phyloP scores from a whole-genome alignment of 805 yeast species.

The Sugiyamaella marilandica region DNA sequence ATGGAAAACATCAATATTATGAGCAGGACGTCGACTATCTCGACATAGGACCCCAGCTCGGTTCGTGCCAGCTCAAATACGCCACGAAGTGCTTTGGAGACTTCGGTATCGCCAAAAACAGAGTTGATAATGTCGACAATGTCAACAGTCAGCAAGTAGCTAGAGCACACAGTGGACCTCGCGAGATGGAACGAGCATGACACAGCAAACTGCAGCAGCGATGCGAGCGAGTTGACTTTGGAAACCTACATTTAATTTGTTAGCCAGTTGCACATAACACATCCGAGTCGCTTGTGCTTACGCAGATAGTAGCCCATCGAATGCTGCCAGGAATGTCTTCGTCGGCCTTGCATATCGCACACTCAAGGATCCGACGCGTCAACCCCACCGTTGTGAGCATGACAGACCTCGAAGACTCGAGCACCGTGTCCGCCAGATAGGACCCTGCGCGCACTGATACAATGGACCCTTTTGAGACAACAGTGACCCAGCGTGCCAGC shows the following conservation, averaged over 20 bases:
- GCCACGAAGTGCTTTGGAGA: conserved; percentile 28
- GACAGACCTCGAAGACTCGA: conserved; percentile 25
- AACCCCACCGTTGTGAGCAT: conserved; percentile 27
- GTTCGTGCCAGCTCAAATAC: conserved; percentile 26
- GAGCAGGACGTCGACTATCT: conserved; percentile 27
- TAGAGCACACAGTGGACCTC: conserved; percentile 22
- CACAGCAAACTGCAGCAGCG: conserved; percentile 26
- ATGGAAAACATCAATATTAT: conserved; percentile 30
- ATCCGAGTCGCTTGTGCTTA: neutral
- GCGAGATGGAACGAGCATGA: conserved; percentile 29
- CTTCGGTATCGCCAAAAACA: conserved; percentile 32
- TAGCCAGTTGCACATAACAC: neutral
- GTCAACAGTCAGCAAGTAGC: conserved; percentile 27
- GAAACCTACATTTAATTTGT: conserved; percentile 17
- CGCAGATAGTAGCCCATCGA: conserved; percentile 23
- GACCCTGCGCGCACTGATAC: conserved; percentile 28
- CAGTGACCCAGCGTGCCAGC: conserved; percentile 27
- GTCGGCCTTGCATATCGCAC: conserved; percentile 27
- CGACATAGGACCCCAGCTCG: conserved; percentile 30
- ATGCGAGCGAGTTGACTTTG: conserved; percentile 10
- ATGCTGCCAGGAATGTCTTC: conserved; percentile 28
- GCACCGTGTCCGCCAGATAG: conserved; percentile 25
- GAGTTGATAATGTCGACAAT: conserved; percentile 28
- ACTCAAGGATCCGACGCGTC: conserved; percentile 26
- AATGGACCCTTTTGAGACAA: conserved; percentile 26